These are phyloP conservation scores for Hyphopichia buzzinii DNA, from an alignment of 1,139 yeast species.

Conservation along the genomic window DNA sequence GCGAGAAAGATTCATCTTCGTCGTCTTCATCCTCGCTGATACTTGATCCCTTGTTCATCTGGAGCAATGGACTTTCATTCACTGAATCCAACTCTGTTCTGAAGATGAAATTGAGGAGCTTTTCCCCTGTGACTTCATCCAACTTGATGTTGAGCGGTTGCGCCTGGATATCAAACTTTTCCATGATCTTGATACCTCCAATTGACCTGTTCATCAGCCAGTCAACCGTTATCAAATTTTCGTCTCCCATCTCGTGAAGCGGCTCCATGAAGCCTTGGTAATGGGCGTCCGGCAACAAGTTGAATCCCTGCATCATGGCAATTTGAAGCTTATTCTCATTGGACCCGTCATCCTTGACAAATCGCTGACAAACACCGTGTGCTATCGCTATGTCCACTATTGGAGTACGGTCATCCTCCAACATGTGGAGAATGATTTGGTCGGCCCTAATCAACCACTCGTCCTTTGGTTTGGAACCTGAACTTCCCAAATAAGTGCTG, in stretches of 20 bases:
- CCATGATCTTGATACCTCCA: conserved; percentile 67
- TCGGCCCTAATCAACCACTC: conserved; percentile 67
- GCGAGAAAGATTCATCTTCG: background rate
- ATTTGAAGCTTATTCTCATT: conserved; percentile 37
- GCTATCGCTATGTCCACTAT: conserved; percentile 42
- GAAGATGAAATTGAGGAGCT: conserved; percentile 54
- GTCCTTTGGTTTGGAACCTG: conserved; percentile 18
- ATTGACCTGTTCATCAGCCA: conserved; percentile 69
- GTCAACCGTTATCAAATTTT: conserved; percentile 39
- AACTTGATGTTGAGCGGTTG: conserved; percentile 56
- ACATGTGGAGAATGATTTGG: conserved; percentile 41
- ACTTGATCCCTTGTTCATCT: conserved; percentile 7
- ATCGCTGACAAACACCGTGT: conserved; percentile 43
- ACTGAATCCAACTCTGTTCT: conserved; percentile 37
- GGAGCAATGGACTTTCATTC: conserved; percentile 30
- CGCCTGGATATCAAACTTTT: conserved; percentile 49
- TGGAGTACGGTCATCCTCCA: conserved; percentile 43
- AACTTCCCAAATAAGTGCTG: conserved; percentile 19
- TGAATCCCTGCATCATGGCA: conserved; percentile 47
- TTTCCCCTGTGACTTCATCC: conserved; percentile 61
- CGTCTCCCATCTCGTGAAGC: conserved; percentile 12
- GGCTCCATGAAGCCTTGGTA: conserved; percentile 42
- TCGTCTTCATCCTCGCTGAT: conserved; percentile 9
- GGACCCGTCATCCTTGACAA: conserved; percentile 45
- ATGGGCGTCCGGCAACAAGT: conserved; percentile 30